Evolutionary conservation across 768 basidiomycete species (phyloP), one percentile per base, ranked within the genome.

Genomic region (Sistotremastrum suecicum): DNA sequence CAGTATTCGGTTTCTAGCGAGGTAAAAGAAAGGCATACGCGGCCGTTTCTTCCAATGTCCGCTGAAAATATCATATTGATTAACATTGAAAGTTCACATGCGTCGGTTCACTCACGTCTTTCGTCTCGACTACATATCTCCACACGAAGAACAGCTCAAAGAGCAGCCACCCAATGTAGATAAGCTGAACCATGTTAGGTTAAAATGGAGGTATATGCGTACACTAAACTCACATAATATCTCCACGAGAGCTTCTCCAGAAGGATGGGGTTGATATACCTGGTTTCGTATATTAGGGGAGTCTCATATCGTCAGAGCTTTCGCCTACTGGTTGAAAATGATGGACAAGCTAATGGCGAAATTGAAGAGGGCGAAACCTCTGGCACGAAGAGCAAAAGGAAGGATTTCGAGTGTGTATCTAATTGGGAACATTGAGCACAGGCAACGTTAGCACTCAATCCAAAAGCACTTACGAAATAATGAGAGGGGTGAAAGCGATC

Each of bases 331-430:
- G 52, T 69, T 68, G 54, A 73, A 66, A 46, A 73, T 64, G 32
- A 69, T 57, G 20, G 68, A 53, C 48, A 65, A 53, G 4, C 64
- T 65, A 41, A 65, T 57, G 33, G 58, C 49, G 51, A 70, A 69
- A 39, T 61, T 63, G 50, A 66, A 66, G 7, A 67, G 57, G 9
- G 59, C 56, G 33, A 61, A 56, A 5, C 66, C 66, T 51, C 67
- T 68, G 44, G 67, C 65, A 42, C 66, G 63, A 33, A 69, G 53
- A 32, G 58, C 48, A 46, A 56, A 68, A 6, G 67, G 68, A 50
- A 70, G 51, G 46, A 69, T 69, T 50, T 72, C 70, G 32, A 70
- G 54, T 0, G 62, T 62, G 55, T 69, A 68, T 4, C 58, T 61
- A 42, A 33, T 20, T 37, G n/a, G 35, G 2, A 42, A 32, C 35